phyloP scores from a whole-genome alignment of 2,329 filamentous ascomycete species.

The Emydomyces testavorans region DNA sequence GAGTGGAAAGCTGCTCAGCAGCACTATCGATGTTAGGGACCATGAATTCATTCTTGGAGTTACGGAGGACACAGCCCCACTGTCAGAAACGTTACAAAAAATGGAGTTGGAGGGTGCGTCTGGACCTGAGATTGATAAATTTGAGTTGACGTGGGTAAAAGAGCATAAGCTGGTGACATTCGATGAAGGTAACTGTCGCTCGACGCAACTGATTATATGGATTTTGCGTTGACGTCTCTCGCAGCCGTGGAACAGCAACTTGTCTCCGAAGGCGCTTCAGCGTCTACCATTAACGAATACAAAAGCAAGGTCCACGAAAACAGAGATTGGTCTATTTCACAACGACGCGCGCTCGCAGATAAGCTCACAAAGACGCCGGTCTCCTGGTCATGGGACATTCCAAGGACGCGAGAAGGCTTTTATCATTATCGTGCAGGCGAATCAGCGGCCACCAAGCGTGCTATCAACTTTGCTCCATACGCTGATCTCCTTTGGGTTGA shows the following conservation, averaged over 20 bases:
- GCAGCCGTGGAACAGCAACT: conserved; percentile 64
- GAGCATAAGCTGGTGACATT: conserved; percentile 75
- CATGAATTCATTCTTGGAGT: conserved; percentile 94
- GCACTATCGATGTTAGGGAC: conserved; percentile 82
- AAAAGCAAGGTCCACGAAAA: conserved; percentile 49
- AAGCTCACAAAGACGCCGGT: conserved; percentile 57
- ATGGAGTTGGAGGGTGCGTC: conserved; percentile 76
- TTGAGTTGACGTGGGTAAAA: conserved; percentile 81
- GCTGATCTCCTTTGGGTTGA: conserved; percentile 96
- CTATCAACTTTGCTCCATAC: conserved; percentile 79
- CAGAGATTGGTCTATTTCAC: conserved; percentile 64
- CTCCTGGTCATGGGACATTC: conserved; percentile 81
- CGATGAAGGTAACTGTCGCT: conserved; percentile 54
- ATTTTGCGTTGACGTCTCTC: conserved; percentile 11
- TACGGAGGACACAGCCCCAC: conserved; percentile 61
- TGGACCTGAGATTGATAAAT: conserved; percentile 70
- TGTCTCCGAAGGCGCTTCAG: conserved; percentile 50
- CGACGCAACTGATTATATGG: conserved; percentile 5
- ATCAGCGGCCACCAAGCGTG: conserved; percentile 74
- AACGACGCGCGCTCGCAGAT: conserved; percentile 61
- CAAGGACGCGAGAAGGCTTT: conserved; percentile 84
- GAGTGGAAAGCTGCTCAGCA: conserved; percentile 79
- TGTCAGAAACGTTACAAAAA: conserved; percentile 76
- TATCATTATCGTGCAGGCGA: conserved; percentile 66
- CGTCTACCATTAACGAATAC: conserved; percentile 58